phyloP scores from a whole-genome alignment of 805 yeast genomes.

The Tetrapisispora fleetii region DNA sequence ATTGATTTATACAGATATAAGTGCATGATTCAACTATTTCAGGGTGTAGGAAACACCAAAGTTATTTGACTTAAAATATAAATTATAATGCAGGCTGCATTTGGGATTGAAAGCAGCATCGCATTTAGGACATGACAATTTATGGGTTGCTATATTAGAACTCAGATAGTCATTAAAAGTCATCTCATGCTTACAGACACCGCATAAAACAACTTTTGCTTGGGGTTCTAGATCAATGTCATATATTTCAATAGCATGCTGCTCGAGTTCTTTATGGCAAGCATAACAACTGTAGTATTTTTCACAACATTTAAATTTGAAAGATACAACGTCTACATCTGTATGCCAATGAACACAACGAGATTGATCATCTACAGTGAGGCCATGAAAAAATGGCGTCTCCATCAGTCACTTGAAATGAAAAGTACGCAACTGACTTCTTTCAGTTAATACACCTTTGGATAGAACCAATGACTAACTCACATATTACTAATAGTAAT shows the following conservation, averaged over 20 bases:
- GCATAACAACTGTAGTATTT: constrained; percentile 23
- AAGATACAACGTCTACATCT: constrained; percentile 22
- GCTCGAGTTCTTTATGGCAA: constrained; percentile 19
- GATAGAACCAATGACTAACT: too few species aligned
- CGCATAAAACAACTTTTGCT: constrained; percentile 21
- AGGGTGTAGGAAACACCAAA: neutral
- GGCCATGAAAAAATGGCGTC: constrained; percentile 8
- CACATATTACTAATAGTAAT: too few species aligned
- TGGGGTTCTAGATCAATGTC: constrained; percentile 5
- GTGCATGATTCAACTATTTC: neutral
- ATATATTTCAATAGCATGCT: constrained; percentile 13
- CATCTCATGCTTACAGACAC: constrained; percentile 21
- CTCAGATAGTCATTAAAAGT: constrained; percentile 18
- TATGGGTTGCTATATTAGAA: neutral
- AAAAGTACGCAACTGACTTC: too few species aligned
- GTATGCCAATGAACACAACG: constrained; percentile 29
- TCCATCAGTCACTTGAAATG: neutral
- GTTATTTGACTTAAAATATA: constrained; percentile 16
- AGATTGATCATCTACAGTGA: constrained; percentile 18
- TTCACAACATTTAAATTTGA: constrained; percentile 24
- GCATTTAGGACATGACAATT: constrained; percentile 18
- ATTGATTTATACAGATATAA: neutral
- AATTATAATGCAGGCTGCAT: constrained; percentile 25
- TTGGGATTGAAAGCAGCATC: constrained; percentile 22
- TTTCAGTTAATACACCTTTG: too few species aligned